These are phyloP conservation scores for Inonotus obliquus DNA, from an alignment of 1,284 basidiomycete species.

Conservation along the genomic window DNA sequence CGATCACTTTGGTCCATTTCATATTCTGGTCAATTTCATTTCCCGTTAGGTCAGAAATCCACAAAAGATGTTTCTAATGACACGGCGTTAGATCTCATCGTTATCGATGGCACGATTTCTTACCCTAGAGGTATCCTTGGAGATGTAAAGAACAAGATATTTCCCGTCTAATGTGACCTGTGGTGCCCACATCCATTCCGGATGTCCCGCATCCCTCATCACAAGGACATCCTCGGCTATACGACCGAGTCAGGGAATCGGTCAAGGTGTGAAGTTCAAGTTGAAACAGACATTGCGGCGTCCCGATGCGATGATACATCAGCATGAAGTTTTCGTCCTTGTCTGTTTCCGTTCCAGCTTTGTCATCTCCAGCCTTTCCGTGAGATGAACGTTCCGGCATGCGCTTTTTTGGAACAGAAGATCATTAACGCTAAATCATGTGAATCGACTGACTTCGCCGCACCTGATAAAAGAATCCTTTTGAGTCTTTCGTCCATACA, in stretches of 20 bases:
- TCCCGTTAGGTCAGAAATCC: conserved; percentile 63
- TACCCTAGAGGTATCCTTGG: conserved; percentile 64
- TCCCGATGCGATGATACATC: conserved; percentile 71
- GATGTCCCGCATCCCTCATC: conserved; percentile 57
- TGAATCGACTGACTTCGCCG: conserved; percentile 16
- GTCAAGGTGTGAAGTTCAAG: background rate
- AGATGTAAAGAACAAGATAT: conserved; percentile 55
- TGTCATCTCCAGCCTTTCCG: conserved; percentile 45
- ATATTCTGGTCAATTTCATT: conserved; percentile 58
- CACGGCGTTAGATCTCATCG: background rate
- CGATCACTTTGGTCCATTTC: conserved; percentile 64
- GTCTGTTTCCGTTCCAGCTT: conserved; percentile 59
- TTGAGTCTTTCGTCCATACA: conserved; percentile 71
- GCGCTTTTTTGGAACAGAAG: conserved; percentile 35
- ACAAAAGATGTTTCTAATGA: conserved; percentile 64
- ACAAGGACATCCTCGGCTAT: conserved; percentile 67
- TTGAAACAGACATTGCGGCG: conserved; percentile 52
- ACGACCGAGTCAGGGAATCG: background rate
- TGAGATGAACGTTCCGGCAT: conserved; percentile 52
- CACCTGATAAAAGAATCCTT: conserved; percentile 82
- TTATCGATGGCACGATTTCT: conserved; percentile 20
- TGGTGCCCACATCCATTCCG: conserved; percentile 61
- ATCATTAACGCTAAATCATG: background rate
- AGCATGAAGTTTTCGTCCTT: conserved; percentile 67
- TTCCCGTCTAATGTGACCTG: conserved; percentile 55